Base-by-base conservation (phyloP, 169 alveolate genomes). In the Cytauxzoon felis region DNA sequence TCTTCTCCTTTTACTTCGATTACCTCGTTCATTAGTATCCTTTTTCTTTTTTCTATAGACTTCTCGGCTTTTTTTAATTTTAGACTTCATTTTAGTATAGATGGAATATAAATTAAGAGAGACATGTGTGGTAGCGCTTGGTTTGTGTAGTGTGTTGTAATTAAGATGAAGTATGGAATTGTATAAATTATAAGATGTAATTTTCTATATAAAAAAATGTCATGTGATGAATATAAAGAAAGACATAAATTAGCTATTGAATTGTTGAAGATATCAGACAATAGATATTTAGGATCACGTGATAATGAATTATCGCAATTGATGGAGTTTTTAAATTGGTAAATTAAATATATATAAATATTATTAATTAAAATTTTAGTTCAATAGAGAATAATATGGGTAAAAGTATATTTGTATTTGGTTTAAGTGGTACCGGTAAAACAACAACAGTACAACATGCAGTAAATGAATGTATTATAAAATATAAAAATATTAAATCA, bases 381-480 rank as follows among this genome's bases (percentile, higher is more conserved):
- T 19, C 51, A 27, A 45, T 40, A 5, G 32, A 33, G n/a, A 5
- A n/a, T 29, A 50, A 42, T 9, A 30, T 9, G 1, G 86, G 86
- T 21, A 66, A 76, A 7, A 56, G 72, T 26, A 33, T 76, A 29
- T 76, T 76, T 23, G 59, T 76, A 21, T 76, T 76, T 26, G 86
- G 86, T 0, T 52, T 66, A 1, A 47, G 86, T 42, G 86, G 86
- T 24, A 76, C 78, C 0, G 86, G 86, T 24, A 76, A 76, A 57
- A 57, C 86, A 4, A 66, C 81, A 33, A 65, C 81, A 13, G 81
- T 66, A 16, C 30, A 54, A 29, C 80, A 76, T 45, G 81, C 60
- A 19, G 48, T 73, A 2, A 9, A 26, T 26, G 23, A 52, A 32
- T 40, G 16, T n/a, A 7, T 19, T 9, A 6, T 18, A 26, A 18